These are phyloP conservation scores for Cytidiella melzeri DNA, from an alignment of 768 basidiomycete species.

Conservation along the genomic window DNA sequence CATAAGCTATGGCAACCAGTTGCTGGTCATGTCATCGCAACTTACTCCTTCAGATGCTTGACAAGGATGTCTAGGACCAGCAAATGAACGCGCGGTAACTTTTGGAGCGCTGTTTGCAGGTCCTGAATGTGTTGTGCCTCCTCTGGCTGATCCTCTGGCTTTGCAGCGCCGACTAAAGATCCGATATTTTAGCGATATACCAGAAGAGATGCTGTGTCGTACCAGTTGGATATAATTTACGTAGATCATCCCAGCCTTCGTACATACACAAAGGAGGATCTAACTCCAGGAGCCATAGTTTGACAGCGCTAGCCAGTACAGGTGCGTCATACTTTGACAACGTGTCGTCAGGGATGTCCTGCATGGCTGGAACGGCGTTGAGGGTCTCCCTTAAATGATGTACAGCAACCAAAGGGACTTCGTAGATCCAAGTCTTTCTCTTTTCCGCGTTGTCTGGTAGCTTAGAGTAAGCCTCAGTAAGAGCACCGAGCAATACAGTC, in stretches of 20 bases:
- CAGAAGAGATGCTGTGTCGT: slow-evolving; percentile 11
- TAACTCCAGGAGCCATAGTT: slow-evolving; percentile 89
- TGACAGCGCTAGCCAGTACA: slow-evolving; percentile 77
- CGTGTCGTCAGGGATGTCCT: slow-evolving; percentile 46
- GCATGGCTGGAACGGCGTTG: slow-evolving; percentile 59
- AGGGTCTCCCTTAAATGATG: slow-evolving; percentile 84
- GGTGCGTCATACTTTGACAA: slow-evolving; percentile 77
- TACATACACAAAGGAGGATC: slow-evolving; percentile 80
- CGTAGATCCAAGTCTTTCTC: slow-evolving; percentile 92
- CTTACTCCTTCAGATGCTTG: slow-evolving; percentile 68
- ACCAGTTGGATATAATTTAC: slow-evolving; percentile 77
- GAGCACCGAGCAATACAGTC: slow-evolving; percentile 52
- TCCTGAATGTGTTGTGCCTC: slow-evolving; percentile 60
- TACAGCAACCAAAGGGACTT: slow-evolving; percentile 75
- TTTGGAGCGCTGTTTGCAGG: slow-evolving; percentile 55
- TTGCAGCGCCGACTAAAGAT: slow-evolving; percentile 49
- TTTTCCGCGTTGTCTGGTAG: slow-evolving; percentile 64
- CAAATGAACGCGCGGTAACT: slow-evolving; percentile 73
- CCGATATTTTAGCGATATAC: background rate
- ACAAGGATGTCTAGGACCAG: slow-evolving; percentile 75
- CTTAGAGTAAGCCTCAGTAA: slow-evolving; percentile 57
- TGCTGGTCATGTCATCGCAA: slow-evolving; percentile 7
- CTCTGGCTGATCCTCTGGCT: slow-evolving; percentile 44
- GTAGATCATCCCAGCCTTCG: slow-evolving; percentile 90
- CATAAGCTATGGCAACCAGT: slow-evolving; percentile 2